Evolutionary conservation across 495 filamentous ascomycete species (phyloP).

Genomic region (Aspergillus diversus): DNA sequence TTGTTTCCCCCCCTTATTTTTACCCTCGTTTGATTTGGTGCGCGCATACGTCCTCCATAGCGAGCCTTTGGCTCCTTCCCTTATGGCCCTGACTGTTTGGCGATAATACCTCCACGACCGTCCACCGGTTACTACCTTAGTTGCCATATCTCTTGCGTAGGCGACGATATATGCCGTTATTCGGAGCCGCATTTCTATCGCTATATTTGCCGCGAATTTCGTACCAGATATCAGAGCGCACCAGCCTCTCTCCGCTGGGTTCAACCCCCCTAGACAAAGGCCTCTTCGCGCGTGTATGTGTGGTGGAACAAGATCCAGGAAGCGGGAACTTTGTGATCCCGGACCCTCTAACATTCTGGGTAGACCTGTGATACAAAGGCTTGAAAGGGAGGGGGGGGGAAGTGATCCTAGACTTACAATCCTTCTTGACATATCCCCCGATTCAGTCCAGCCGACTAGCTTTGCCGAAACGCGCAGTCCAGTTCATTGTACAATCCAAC

Average conservation of each 20-base stretch:
- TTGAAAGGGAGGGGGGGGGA: slow-evolving; percentile 3
- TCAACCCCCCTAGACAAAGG: slow-evolving; percentile 2
- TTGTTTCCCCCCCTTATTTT: slow-evolving; percentile 4
- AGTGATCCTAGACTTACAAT: background rate
- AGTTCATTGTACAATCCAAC: background rate
- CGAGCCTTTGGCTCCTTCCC: slow-evolving; percentile 14
- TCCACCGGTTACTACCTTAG: slow-evolving; percentile 9
- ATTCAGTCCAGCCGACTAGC: background rate
- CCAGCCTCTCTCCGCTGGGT: background rate
- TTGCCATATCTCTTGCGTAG: slow-evolving; percentile 6
- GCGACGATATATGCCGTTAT: slow-evolving; percentile 5
- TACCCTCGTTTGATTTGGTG: slow-evolving; percentile 1
- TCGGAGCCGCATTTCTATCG: background rate
- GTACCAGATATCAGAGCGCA: background rate
- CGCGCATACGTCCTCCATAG: background rate
- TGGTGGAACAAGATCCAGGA: slow-evolving; percentile 14
- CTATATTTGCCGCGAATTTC: slow-evolving; percentile 5
- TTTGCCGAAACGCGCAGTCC: background rate
- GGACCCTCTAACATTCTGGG: background rate
- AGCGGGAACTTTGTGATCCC: background rate
- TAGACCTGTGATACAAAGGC: slow-evolving; percentile 1
- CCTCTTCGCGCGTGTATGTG: slow-evolving; percentile 11
- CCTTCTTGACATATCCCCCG: background rate
- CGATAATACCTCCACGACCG: slow-evolving; percentile 12
- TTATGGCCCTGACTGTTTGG: slow-evolving; percentile 17